These are phyloP conservation scores for Gastrodia elata DNA, from an alignment of 106 monocot species.

Conservation along the genomic window DNA sequence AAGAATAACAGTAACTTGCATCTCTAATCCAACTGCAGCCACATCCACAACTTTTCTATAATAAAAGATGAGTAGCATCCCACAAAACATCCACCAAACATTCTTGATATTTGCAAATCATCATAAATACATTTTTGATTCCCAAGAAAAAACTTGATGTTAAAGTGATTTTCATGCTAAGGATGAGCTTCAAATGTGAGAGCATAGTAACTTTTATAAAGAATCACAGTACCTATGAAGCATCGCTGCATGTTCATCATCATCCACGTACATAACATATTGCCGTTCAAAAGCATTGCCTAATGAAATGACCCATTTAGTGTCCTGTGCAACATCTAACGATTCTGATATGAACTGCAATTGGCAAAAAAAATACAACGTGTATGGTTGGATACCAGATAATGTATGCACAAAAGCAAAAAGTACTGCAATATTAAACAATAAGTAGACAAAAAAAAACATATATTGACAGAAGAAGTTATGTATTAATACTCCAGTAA, in stretches of 20 bases:
- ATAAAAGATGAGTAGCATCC: too few species aligned
- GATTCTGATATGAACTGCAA: conserved; percentile 93
- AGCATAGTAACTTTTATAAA: not conserved
- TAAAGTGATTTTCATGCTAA: not conserved
- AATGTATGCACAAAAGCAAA: too few species aligned
- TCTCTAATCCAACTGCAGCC: too few species aligned
- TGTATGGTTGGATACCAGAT: too few species aligned
- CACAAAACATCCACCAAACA: too few species aligned
- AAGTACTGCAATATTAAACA: not conserved
- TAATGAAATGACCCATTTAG: conserved; percentile 72
- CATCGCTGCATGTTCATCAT: conserved; percentile 76
- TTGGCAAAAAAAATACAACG: conserved; percentile 1
- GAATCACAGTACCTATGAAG: conserved; percentile 68
- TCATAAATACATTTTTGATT: not conserved
- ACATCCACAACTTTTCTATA: too few species aligned
- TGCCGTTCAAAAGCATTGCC: conserved; percentile 86
- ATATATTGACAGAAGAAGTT: not conserved
- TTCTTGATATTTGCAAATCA: too few species aligned
- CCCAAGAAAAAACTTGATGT: not conserved
- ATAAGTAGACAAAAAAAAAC: not conserved
- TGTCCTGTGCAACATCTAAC: conserved; percentile 79
- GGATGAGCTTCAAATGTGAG: not conserved
- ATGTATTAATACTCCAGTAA: not conserved
- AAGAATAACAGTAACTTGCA: too few species aligned
- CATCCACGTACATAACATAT: conserved; percentile 55